Evolutionary conservation across 257 asterid genomes (phyloP).

Genomic region (Fraxinus quadrangulata): DNA sequence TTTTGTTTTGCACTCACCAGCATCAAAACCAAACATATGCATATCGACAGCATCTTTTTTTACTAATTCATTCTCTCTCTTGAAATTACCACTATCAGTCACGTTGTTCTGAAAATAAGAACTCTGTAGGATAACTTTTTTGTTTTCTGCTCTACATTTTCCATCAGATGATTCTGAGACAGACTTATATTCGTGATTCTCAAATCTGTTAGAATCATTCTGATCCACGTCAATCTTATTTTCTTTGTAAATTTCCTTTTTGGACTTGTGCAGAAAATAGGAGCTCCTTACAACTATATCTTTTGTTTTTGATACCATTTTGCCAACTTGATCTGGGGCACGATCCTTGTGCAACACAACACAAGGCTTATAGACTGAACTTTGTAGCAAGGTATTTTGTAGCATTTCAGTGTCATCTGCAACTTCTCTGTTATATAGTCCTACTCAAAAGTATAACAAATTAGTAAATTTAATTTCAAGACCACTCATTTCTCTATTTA

Average conservation of each 20-base stretch:
- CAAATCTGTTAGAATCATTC: conserved; percentile 23
- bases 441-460: conserved; percentile 26
- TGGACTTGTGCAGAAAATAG: conserved; percentile 54
- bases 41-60: conserved; percentile 25
- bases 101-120: conserved; percentile 27
- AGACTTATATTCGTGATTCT: conserved; percentile 25
- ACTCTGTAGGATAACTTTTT: conserved; percentile 26
- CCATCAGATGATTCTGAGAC: conserved; percentile 26
- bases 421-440: conserved; percentile 32
- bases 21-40: conserved; percentile 26
- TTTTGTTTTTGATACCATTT: conserved; percentile 31
- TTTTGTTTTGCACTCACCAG: conserved; percentile 31
- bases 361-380: conserved; percentile 64
- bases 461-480: conserved; percentile 7
- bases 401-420: conserved; percentile 26
- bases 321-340: conserved; percentile 39
- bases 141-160: conserved; percentile 32
- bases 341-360: conserved; percentile 48
- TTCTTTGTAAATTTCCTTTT: conserved; percentile 35
- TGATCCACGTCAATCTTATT: conserved; percentile 25
- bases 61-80: conserved; percentile 29
- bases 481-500: too few species aligned
- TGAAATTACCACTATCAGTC: conserved; percentile 19
- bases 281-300: conserved; percentile 53
- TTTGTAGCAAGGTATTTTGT: conserved; percentile 31